Conservation (phyloP, 768 basidiomycete species). For the Tricholoma flavovirens region DNA sequence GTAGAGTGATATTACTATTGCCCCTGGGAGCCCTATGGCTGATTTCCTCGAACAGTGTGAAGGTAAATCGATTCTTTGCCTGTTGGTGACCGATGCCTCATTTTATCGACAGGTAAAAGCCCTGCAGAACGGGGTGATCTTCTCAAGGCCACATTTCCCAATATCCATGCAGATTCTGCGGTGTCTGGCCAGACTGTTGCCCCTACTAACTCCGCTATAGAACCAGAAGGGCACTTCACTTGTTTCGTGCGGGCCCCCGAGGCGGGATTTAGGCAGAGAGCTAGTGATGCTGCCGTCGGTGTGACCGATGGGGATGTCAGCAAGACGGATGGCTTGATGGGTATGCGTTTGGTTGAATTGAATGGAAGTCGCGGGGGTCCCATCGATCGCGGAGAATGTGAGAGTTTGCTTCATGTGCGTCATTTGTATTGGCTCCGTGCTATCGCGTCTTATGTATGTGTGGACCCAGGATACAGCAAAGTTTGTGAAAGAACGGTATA, state of each 20-base stretch:
- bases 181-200: conserved; percentile 62
- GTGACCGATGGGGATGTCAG: background rate
- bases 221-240: conserved; percentile 82
- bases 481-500: background rate
- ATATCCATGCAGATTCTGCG: conserved; percentile 72
- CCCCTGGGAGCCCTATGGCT: conserved; percentile 53
- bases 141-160: conserved; percentile 73
- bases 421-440: background rate
- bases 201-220: conserved; percentile 44
- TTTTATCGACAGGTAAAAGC: conserved; percentile 43
- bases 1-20: conserved; percentile 38
- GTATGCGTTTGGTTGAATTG: conserved; percentile 57
- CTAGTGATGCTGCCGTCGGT: background rate
- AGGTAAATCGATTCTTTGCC: background rate
- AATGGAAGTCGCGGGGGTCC: conserved; percentile 78
- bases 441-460: background rate
- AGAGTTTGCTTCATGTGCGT: conserved; percentile 40
- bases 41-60: conserved; percentile 61
- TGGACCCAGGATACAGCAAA: background rate
- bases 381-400: conserved; percentile 67
- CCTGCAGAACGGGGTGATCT: conserved; percentile 69
- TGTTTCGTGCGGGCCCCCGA: conserved; percentile 72
- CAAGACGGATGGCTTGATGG: background rate
- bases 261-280: background rate
- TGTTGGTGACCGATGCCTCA: background rate